Evolutionary conservation across 371 early-diverging fungal species (phyloP).

Genomic region (Massospora cicadina): DNA sequence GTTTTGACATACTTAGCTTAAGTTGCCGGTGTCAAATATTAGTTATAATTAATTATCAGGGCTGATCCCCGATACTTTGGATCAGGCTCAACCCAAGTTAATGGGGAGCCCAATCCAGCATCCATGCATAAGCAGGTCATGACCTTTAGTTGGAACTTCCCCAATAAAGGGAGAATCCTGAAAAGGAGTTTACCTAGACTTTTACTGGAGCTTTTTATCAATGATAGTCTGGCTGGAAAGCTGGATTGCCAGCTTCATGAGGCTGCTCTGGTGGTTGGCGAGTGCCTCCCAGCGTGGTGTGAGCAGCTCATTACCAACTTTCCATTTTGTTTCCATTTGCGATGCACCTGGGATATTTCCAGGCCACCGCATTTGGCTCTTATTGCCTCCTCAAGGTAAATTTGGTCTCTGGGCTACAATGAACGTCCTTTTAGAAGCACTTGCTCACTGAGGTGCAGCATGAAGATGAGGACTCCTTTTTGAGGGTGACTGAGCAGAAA

Average conservation of each 20-base stretch:
- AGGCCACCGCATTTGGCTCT: conserved; percentile 71
- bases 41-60: no score
- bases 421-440: conserved; percentile 8
- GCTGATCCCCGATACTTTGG: no score
- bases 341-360: conserved; percentile 52
- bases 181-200: conserved; percentile 15
- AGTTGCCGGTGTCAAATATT: no score
- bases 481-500: conserved; percentile 53
- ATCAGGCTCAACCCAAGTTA: no score
- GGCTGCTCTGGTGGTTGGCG: conserved; percentile 66
- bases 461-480: conserved; percentile 23
- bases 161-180: no score
- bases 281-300: conserved; percentile 69
- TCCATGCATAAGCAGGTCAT: no score
- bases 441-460: conserved; percentile 17
- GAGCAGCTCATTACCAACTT: conserved; percentile 37
- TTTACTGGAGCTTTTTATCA: conserved; percentile 38
- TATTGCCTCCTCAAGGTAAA: conserved; percentile 40
- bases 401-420: background rate
- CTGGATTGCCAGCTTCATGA: conserved; percentile 70
- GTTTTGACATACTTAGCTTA: no score
- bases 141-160: no score
- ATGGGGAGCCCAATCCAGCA: no score
- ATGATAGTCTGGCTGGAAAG: conserved; percentile 65
- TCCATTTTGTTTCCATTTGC: conserved; percentile 76